Conservation (phyloP, 2,329 filamentous ascomycete genomes). For the Colletotrichum chrysophilum region DNA sequence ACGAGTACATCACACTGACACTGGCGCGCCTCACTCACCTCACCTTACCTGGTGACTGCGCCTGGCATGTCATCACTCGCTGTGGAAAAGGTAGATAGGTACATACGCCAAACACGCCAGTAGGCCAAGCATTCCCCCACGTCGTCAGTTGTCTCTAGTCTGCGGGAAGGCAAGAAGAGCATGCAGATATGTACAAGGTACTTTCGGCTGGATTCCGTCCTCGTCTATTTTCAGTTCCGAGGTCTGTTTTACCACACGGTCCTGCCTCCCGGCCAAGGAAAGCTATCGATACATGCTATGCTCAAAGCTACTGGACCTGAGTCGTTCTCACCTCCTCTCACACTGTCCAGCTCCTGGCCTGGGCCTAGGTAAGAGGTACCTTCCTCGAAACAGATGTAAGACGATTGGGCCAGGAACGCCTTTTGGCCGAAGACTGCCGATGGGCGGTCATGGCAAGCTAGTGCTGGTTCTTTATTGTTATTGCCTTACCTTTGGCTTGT, state of each 20-base stretch:
- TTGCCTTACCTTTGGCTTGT: slow-evolving; percentile 22
- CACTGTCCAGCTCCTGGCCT: slow-evolving; percentile 16
- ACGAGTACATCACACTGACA: neutral
- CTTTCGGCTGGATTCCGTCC: neutral
- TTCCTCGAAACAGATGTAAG: slow-evolving; percentile 21
- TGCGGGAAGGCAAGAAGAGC: neutral
- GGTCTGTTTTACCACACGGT: slow-evolving; percentile 17
- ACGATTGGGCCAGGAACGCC: slow-evolving; percentile 21
- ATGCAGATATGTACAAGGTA: slow-evolving; percentile 1
- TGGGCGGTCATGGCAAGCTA: slow-evolving; percentile 9
- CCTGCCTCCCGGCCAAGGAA: neutral
- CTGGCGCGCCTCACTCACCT: neutral
- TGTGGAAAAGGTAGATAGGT: neutral
- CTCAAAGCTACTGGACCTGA: neutral
- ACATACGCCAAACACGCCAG: neutral
- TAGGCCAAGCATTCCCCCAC: slow-evolving; percentile 4
- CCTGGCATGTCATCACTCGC: neutral
- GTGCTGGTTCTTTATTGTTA: slow-evolving; percentile 11
- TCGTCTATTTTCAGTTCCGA: slow-evolving; percentile 9
- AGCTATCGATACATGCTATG: neutral
- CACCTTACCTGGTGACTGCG: neutral
- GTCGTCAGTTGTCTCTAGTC: neutral
- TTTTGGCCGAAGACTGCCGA: slow-evolving; percentile 23
- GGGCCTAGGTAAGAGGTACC: slow-evolving; percentile 19
- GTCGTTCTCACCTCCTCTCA: neutral